Evolutionary conservation across 257 asterid genomes (phyloP), one percentile per base, ranked within the genome.

Genomic region (Ballota nigra): DNA sequence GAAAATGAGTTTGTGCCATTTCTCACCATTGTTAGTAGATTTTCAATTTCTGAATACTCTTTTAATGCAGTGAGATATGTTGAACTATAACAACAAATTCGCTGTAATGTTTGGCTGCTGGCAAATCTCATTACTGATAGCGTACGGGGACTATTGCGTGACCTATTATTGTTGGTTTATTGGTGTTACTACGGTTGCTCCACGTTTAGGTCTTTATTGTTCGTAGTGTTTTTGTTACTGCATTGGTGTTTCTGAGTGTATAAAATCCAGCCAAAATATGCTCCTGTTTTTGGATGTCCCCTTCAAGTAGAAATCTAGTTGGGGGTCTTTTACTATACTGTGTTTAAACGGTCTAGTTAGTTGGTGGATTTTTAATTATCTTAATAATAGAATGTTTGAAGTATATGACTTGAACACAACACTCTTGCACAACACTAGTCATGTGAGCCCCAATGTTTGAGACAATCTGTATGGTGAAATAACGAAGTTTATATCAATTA

Each of bases 1-100:
- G 75, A 69, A 69, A 68, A 64, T 66, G 40, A 23, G 20, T 69
- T 74, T 70, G 66, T 69, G 73, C 70, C 41, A 66, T 19, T 77
- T 75, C 40, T 47, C 68, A 61, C 63, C 16, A 26, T 65, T 45
- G 43, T 62, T 58, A 12, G 36, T 16, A 38, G 56, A 55, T 73
- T 60, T 38, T 43, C 55, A 28, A 66, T 43, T 75, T 75, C 22
- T 69, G 24, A 38, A 7, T 45, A 19, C 24, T 64, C 33, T 33
- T 34, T 53, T 73, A 23, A 12, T 60, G 38, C 23, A 47, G 38
- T 56, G 73, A 63, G 6, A 19, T 62, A 12, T 67, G 64, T 61
- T 70, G 13, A 61, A 43, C 68, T 63, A 5, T 53, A 16, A 64
- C n/a, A 13, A 29, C 19, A 58, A 41, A 40, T 59, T 23, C 28